These are phyloP conservation scores for Excoecaria agallocha DNA, from an alignment of 345 rosid species.

Conservation along the genomic window DNA sequence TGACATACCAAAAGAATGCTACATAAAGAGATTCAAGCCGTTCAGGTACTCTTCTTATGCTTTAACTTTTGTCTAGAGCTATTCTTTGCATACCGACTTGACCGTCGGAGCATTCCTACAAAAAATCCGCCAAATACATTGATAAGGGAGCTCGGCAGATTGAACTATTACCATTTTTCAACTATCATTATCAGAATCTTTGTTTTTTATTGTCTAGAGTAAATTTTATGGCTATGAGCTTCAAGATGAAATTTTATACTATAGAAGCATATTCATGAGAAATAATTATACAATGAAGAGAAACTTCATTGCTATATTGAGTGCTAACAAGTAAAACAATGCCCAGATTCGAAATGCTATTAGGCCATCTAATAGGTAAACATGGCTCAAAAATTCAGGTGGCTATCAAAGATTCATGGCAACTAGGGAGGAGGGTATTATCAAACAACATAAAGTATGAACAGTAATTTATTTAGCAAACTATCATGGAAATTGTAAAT, in stretches of 20 bases:
- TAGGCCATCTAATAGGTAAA: neutral
- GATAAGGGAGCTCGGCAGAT: too few relatives aligned
- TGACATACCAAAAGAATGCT: too few relatives aligned
- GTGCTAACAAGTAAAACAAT: neutral
- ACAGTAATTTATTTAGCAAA: neutral
- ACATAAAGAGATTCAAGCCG: too few relatives aligned
- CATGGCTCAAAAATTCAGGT: neutral
- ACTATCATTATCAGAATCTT: too few relatives aligned
- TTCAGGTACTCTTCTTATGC: too few relatives aligned
- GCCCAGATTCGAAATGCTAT: neutral
- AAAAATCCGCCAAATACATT: too few relatives aligned
- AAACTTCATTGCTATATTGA: neutral
- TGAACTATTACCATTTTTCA: too few relatives aligned
- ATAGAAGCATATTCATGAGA: neutral
- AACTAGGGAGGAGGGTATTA: too few relatives aligned
- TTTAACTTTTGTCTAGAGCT: too few relatives aligned
- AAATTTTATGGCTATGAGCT: neutral
- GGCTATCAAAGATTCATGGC: neutral
- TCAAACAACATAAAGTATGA: neutral
- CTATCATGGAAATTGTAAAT: neutral
- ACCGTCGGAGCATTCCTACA: too few relatives aligned
- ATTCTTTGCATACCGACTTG: too few relatives aligned
- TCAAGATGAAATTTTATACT: neutral
- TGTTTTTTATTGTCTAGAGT: neutral
- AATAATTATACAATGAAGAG: neutral